Conservation (phyloP, 2,329 filamentous ascomycete genomes). For the Lachnellula occidentalis region DNA sequence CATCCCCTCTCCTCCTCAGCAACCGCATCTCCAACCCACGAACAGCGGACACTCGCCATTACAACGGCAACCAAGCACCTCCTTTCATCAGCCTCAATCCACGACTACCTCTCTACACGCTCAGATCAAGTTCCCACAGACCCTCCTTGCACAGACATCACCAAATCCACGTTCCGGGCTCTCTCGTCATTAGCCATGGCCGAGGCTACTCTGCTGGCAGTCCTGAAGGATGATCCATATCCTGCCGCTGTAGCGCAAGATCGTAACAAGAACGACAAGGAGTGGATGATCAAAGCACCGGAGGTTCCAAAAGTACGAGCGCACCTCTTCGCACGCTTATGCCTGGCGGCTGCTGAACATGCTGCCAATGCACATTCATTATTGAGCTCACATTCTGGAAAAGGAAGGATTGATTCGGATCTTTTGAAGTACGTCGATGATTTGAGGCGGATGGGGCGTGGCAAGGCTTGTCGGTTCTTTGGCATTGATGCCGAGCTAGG, state of each 20-base stretch:
- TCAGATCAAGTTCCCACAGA: constrained; percentile 38
- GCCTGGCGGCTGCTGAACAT: constrained; percentile 82
- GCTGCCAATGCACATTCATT: constrained; percentile 64
- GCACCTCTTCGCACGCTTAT: constrained; percentile 81
- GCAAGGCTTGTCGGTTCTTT: constrained; percentile 84
- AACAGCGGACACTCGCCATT: constrained; percentile 66
- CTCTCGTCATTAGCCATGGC: constrained; percentile 67
- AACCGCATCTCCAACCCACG: constrained; percentile 52
- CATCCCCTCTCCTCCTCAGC: constrained; percentile 66
- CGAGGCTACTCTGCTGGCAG: constrained; percentile 83
- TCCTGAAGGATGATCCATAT: constrained; percentile 93
- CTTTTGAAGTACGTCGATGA: constrained; percentile 72
- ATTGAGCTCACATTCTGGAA: constrained; percentile 37
- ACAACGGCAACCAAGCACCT: constrained; percentile 71
- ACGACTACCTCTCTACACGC: constrained; percentile 62
- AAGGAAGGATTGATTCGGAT: constrained; percentile 54
- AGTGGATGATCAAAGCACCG: constrained; percentile 95
- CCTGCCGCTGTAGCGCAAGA: constrained; percentile 75
- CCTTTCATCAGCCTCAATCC: constrained; percentile 72
- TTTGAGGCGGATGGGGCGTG: constrained; percentile 67
- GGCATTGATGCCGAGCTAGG: constrained; percentile 82
- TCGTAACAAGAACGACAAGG: constrained; percentile 75
- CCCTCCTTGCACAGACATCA: constrained; percentile 47
- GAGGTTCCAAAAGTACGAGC: constrained; percentile 85
- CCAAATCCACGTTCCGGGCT: constrained; percentile 47